These are phyloP conservation scores for Proliferodiscus dingleyae DNA, from an alignment of 2,329 filamentous ascomycete genomes.

Conservation along the genomic window DNA sequence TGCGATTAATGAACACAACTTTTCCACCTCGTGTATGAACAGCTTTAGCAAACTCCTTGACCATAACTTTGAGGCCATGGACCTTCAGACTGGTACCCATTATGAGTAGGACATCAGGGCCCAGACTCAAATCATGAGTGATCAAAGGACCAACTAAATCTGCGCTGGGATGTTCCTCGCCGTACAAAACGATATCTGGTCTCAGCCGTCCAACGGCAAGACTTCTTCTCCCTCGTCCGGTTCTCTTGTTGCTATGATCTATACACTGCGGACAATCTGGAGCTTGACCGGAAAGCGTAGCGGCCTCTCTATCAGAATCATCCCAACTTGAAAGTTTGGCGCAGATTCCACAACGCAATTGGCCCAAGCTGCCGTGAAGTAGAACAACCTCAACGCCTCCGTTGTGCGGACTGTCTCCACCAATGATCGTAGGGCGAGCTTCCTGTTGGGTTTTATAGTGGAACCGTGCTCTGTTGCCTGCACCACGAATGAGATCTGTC, in stretches of 20 bases:
- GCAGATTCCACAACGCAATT: slow-evolving; percentile 60
- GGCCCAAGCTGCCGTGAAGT: slow-evolving; percentile 63
- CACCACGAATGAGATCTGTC: slow-evolving; percentile 56
- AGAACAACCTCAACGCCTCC: slow-evolving; percentile 49
- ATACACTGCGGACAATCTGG: slow-evolving; percentile 64
- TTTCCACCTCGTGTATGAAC: slow-evolving; percentile 62
- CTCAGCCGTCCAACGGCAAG: slow-evolving; percentile 63
- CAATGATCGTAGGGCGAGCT: slow-evolving; percentile 32
- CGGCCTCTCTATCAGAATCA: slow-evolving; percentile 40
- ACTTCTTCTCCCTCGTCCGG: slow-evolving; percentile 61
- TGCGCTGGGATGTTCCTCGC: slow-evolving; percentile 66
- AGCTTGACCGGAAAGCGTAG: slow-evolving; percentile 55
- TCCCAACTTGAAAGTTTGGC: slow-evolving; percentile 56
- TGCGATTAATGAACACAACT: slow-evolving; percentile 69
- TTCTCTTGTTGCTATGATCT: slow-evolving; percentile 55
- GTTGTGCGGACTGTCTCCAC: slow-evolving; percentile 20
- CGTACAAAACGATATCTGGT: slow-evolving; percentile 70
- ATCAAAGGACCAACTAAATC: slow-evolving; percentile 65
- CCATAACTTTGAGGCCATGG: slow-evolving; percentile 66
- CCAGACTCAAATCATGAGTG: slow-evolving; percentile 59
- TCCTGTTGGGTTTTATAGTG: slow-evolving; percentile 41
- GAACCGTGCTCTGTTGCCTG: slow-evolving; percentile 57
- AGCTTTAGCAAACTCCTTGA: slow-evolving; percentile 66
- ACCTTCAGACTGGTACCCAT: slow-evolving; percentile 67
- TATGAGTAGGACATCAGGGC: slow-evolving; percentile 64